These are phyloP conservation scores for Coniferiporia sulphurascens DNA, from an alignment of 1,284 basidiomycete genomes.

Conservation along the genomic window DNA sequence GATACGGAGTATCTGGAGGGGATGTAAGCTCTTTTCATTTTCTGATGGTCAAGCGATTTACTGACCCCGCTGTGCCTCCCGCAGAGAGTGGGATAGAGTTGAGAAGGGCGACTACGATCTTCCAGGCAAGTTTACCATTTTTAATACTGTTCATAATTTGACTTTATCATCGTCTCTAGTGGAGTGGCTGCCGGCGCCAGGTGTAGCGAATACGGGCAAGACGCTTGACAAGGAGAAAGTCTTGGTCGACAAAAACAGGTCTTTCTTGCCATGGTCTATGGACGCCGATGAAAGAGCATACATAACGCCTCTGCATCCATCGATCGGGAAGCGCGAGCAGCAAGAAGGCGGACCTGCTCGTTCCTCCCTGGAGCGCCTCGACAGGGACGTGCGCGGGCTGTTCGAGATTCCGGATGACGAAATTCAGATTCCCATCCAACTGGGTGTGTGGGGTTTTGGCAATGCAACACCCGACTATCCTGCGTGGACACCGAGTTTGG, in stretches of 20 bases:
- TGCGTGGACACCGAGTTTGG: too few species aligned
- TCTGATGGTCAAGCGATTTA: neutral
- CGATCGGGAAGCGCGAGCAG: neutral
- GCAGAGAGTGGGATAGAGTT: neutral
- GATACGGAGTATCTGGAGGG: neutral
- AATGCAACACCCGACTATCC: too few species aligned
- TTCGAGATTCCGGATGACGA: neutral
- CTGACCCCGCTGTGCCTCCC: neutral
- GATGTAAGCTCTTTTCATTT: neutral
- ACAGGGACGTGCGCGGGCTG: neutral
- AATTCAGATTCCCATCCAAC: neutral
- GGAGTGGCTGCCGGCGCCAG: neutral
- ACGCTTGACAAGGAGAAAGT: neutral
- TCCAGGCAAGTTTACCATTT: neutral
- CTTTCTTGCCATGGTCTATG: neutral
- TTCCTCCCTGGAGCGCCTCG: neutral
- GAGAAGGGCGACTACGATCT: neutral
- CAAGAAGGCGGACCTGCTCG: neutral
- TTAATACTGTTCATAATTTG: neutral
- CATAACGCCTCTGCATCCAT: neutral
- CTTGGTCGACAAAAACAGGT: neutral
- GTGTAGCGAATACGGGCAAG: neutral
- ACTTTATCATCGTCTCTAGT: neutral
- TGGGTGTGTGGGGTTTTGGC: neutral
- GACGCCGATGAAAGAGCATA: neutral